A percentile compares a stretch with the other conserved stretches of the same genome.
Conservation (phyloP, 495 filamentous ascomycete species). For the Letharia lupina region DNA sequence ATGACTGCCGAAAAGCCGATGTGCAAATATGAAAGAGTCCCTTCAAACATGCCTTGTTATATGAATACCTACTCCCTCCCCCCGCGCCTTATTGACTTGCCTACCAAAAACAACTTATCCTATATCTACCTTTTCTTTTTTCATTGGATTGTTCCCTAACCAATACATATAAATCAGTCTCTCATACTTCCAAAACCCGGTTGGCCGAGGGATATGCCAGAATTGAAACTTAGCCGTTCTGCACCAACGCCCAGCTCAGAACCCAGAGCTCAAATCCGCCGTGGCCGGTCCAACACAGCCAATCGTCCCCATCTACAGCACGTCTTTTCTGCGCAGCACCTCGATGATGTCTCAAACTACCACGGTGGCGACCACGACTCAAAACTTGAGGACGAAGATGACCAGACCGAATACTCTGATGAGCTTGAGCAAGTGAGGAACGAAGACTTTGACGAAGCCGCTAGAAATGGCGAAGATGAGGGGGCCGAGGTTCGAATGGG, state of each 20-base stretch:
- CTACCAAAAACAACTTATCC: too few relatives aligned
- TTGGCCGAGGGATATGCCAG: conserved; percentile 1
- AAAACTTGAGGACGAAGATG: not conserved
- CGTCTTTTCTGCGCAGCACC: conserved; percentile 31
- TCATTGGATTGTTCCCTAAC: conserved; percentile 4
- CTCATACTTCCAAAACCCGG: not conserved
- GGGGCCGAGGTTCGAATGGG: conserved; percentile 27
- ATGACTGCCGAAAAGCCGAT: not conserved
- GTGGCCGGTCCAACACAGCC: not conserved
- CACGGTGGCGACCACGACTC: conserved; percentile 21
- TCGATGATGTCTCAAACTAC: conserved; percentile 36
- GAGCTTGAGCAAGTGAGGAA: conserved; percentile 17
- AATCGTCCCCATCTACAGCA: conserved; percentile 18
- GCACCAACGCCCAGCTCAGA: conserved; percentile 1
- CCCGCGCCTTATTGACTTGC: not conserved
- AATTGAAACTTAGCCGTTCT: not conserved
- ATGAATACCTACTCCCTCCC: not conserved
- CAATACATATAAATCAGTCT: not conserved
- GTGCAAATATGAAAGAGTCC: not conserved
- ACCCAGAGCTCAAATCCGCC: not conserved
- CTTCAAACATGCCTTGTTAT: not conserved
- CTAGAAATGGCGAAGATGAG: conserved; percentile 19
- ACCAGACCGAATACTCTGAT: conserved; percentile 5
- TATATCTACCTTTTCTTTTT: not conserved
- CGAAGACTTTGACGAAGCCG: conserved; percentile 19